These are phyloP conservation scores for Leccinellum albellum DNA, from an alignment of 768 basidiomycete genomes.

Conservation along the genomic window DNA sequence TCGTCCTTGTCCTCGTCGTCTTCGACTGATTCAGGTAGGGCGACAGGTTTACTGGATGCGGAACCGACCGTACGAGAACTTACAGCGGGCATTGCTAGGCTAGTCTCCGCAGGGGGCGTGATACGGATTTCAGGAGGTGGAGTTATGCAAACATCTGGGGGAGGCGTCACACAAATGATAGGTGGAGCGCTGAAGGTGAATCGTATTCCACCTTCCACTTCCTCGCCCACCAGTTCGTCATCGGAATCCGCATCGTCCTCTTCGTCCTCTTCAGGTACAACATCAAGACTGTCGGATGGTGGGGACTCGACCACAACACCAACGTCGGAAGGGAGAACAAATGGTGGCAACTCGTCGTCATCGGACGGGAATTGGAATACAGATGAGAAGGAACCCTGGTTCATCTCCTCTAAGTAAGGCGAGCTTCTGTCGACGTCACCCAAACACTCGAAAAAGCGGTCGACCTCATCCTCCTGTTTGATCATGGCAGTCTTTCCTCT, in stretches of 20 bases:
- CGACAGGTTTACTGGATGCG: slow-evolving; percentile 1
- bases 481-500: slow-evolving; percentile 26
- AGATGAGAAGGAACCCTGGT: slow-evolving; percentile 57
- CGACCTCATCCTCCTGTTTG: slow-evolving; percentile 47
- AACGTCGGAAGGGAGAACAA: slow-evolving; percentile 45
- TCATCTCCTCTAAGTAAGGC: slow-evolving; percentile 45
- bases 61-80: slow-evolving; percentile 2
- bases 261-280: slow-evolving; percentile 42
- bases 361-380: slow-evolving; percentile 47
- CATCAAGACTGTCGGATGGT: slow-evolving; percentile 31
- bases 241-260: slow-evolving; percentile 29
- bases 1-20: slow-evolving; percentile 26
- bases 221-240: slow-evolving; percentile 55
- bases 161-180: slow-evolving; percentile 26
- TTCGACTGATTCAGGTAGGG: slow-evolving; percentile 13
- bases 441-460: slow-evolving; percentile 74
- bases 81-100: slow-evolving; percentile 18
- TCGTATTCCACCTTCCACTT: slow-evolving; percentile 62
- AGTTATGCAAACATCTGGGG: slow-evolving; percentile 21
- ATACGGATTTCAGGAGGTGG: slow-evolving; percentile 26
- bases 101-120: slow-evolving; percentile 18
- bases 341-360: slow-evolving; percentile 46
- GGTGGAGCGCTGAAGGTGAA: slow-evolving; percentile 70
- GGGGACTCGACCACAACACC: slow-evolving; percentile 38
- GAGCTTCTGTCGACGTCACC: slow-evolving; percentile 54